Evolutionary conservation across 306 rosid genomes (phyloP), one percentile per base, ranked within the genome.

Genomic region (Rosa rugosa): DNA sequence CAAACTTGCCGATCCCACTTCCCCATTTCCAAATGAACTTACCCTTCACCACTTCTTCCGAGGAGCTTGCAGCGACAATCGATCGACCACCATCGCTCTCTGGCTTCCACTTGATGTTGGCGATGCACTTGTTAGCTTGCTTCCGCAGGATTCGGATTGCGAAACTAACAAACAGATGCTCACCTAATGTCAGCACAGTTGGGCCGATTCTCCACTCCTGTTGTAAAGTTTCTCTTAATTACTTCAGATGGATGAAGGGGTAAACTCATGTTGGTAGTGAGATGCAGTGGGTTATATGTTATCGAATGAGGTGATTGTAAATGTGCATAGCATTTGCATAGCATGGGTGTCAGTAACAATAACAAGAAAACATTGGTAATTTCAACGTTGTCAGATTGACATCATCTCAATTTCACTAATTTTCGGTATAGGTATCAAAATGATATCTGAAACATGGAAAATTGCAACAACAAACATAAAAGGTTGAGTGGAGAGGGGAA

Each of bases 141-240:
- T 80, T 90, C 80, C 97, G 88, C 80, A 95, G 85, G 45, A 80
- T 82, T 64, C 98, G 99, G 68, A 95, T 95, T 41, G 94, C 91
- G 42, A 93, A 95, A 88, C 99, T 91, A 75, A 95, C 99, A 8
- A 93, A 86, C 11, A 95, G 92, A 82, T 95, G 99, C 75, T 95
- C 97, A 72, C 91, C 84, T 82, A 95, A 79, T 34, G 98, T 95
- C 82, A 87, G 69, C 75, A 93, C 75, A 23, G 97, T 91, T 36
- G 98, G 98, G 67, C 94, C 97, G 31, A 95, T 84, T 81, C 80
- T 86, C 96, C 98, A 93, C 82, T 86, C 97, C 97, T 95, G 97
- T 62, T 72, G 51, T 62, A 70, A 78, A 59, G 41, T 64, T 72
- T 69, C 63, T 72, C 68, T 9, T 7, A 27, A 77, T 80, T 41